Base-by-base conservation (phyloP, 1,284 basidiomycete species). In the Neotropicomus parvogracilis region DNA sequence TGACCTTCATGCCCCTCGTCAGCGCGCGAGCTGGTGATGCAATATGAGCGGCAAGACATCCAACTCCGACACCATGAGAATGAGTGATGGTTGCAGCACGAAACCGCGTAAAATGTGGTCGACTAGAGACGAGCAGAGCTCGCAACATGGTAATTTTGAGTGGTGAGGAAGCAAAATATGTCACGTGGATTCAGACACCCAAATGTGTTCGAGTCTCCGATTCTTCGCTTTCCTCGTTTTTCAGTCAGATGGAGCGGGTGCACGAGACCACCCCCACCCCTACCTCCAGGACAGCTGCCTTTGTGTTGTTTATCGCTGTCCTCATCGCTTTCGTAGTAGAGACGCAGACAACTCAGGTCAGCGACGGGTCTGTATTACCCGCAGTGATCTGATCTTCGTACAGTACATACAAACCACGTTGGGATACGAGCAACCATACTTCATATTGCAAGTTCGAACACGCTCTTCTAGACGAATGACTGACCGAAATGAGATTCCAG, bases 1-100 rank as follows among this genome's bases (percentile, higher is more conserved):
- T 83, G 48, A 99, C 95, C 77, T 98, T 99, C 91, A 97, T 97
- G 34, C 93, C 93, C 56, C 95, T 74, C 24, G 75, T 66, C 17
- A 80, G 62, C 9, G 68, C 54, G 16, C 69, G 69, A 46, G 56
- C 59, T 27, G 64, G 54, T 28, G 57, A 45, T 19, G 58, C 39
- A 40, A 47, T 35, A 31, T 60, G 20, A 12, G 53, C 13, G 51
- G 51, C 14, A 26, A 56, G 60, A 29, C 55, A 56, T 54, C 55
- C 69, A 69, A 57, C 66, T 37, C 50, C 54, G 26, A 55, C 62
- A 21, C 48, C 58, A 44, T 70, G 66, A 14, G 61, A 24, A 49
- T 68, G 69, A 13, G 69, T 59, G 13, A 69, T 49, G 29, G 70
- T 54, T 33, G 75, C 67, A 12, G 68, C 55, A 47, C 81, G 75